Evolutionary conservation across 208 protist species (phyloP).

Genomic region (Novymonas esmeraldas): DNA sequence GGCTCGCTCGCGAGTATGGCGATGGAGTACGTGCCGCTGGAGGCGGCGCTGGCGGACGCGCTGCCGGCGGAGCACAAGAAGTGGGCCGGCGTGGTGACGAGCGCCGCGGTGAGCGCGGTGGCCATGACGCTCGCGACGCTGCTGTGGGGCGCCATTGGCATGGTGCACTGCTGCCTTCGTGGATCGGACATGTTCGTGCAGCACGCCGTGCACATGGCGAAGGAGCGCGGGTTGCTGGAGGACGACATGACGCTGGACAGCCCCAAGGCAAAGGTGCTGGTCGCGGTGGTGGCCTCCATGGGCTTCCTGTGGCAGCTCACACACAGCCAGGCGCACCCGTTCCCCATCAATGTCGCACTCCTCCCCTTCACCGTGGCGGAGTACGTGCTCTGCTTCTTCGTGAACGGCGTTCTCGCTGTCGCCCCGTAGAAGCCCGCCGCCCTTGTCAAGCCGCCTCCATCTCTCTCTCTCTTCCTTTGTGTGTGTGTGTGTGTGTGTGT

Average conservation of each 20-base stretch:
- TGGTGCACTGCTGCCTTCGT: conserved; percentile 61
- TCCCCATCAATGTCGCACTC: conserved; percentile 80
- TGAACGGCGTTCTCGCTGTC: conserved; percentile 38
- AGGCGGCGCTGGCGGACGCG: conserved; percentile 42
- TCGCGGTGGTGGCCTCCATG: conserved; percentile 49
- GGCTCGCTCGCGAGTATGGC: conserved; percentile 55
- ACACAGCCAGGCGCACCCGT: conserved; percentile 54
- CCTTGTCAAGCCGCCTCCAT: background rate
- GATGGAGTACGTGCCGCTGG: conserved; percentile 45
- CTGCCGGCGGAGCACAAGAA: conserved; percentile 63
- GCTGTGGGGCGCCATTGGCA: conserved; percentile 41
- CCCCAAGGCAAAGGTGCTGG: conserved; percentile 42
- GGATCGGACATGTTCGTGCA: conserved; percentile 61
- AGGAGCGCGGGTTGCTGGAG: conserved; percentile 44
- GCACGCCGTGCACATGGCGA: conserved; percentile 39
- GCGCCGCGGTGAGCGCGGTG: conserved; percentile 27
- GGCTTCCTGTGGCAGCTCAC: conserved; percentile 81
- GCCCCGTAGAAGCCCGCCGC: conserved; percentile 9
- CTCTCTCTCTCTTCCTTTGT: background rate
- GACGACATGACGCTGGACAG: conserved; percentile 44
- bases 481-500: background rate
- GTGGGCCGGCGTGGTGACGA: conserved; percentile 45
- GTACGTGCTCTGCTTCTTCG: conserved; percentile 36
- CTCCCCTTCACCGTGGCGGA: conserved; percentile 68
- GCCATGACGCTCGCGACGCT: conserved; percentile 46